A percentile compares a stretch with the other conserved stretches of the same genome.
Evolutionary conservation across 1,284 basidiomycete species (phyloP).

Genomic region (Jaminaea rosea): DNA sequence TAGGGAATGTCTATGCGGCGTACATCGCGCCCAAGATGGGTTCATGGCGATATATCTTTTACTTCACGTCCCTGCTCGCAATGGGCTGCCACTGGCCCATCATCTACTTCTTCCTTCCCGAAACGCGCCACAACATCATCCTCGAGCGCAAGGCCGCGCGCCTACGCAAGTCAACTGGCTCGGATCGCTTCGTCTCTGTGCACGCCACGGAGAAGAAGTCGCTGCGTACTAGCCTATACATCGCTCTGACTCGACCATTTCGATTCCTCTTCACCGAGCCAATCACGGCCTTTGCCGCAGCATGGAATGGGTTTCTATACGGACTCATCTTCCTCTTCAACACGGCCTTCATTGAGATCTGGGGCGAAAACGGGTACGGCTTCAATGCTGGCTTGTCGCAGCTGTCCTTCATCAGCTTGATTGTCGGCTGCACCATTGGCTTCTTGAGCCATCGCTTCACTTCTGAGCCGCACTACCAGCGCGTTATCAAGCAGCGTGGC

Average conservation of each 20-base stretch:
- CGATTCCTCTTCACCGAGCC: slow-evolving; percentile 58
- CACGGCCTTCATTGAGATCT: slow-evolving; percentile 39
- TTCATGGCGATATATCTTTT: slow-evolving; percentile 38
- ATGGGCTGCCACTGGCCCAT: slow-evolving; percentile 27
- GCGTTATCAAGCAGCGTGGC: slow-evolving; percentile 14
- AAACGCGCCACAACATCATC: slow-evolving; percentile 36
- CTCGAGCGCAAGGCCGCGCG: slow-evolving; percentile 13
- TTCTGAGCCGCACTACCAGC: slow-evolving; percentile 44
- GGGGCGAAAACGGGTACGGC: slow-evolving; percentile 32
- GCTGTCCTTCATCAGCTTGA: slow-evolving; percentile 48
- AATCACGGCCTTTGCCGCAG: slow-evolving; percentile 51
- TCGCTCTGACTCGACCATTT: slow-evolving; percentile 50
- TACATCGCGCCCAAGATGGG: slow-evolving; percentile 30
- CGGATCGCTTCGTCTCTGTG: slow-evolving; percentile 30
- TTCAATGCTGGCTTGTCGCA: slow-evolving; percentile 12
- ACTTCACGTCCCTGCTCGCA: slow-evolving; percentile 29
- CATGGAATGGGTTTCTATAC: slow-evolving; percentile 29
- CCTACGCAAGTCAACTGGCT: slow-evolving; percentile 12
- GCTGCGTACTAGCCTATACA: slow-evolving; percentile 42
- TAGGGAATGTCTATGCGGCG: slow-evolving; percentile 29
- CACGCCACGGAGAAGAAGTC: slow-evolving; percentile 20
- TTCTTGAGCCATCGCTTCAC: slow-evolving; percentile 55
- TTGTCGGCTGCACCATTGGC: slow-evolving; percentile 28
- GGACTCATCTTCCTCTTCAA: slow-evolving; percentile 44
- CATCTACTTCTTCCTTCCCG: slow-evolving; percentile 27